These are phyloP conservation scores for Claviceps maximensis DNA, from an alignment of 2,329 filamentous ascomycete species.

Conservation along the genomic window DNA sequence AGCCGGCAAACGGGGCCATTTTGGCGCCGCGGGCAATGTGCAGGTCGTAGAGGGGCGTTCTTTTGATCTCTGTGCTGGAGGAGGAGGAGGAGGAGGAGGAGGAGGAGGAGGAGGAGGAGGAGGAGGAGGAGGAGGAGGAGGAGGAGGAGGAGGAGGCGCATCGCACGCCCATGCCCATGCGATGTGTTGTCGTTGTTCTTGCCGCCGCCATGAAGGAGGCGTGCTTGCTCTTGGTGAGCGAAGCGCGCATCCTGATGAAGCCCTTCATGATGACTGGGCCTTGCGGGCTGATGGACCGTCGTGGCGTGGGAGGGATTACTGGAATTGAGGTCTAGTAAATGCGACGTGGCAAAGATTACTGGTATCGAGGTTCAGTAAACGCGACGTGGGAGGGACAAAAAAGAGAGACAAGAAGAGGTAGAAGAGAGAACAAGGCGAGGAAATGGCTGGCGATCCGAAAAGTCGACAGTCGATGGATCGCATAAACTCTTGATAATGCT, in stretches of 20 bases:
- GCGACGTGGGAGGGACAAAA: not conserved
- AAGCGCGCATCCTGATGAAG: constrained; percentile 12
- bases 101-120: not conserved
- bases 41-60: constrained; percentile 66
- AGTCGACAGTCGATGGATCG: not conserved
- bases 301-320: constrained; percentile 2
- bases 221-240: not conserved
- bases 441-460: not conserved
- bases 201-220: constrained; percentile 7
- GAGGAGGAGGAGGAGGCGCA: constrained; percentile 12
- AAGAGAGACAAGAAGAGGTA: not conserved
- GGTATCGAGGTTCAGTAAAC: too few species aligned
- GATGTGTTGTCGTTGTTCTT: constrained; percentile 2
- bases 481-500: too few species aligned
- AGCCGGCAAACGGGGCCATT: constrained; percentile 94
- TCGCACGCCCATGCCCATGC: constrained; percentile 14
- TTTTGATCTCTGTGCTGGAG: constrained; percentile 15
- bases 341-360: too few species aligned
- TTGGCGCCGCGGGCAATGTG: constrained; percentile 71
- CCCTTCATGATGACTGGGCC: constrained; percentile 16
- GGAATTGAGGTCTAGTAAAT: too few species aligned
- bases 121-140: not conserved
- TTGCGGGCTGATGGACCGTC: not conserved
- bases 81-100: not conserved
- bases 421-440: too few species aligned